These are phyloP conservation scores for Stachybotrys echinatus DNA, from an alignment of 2,329 filamentous ascomycete species.

Conservation along the genomic window DNA sequence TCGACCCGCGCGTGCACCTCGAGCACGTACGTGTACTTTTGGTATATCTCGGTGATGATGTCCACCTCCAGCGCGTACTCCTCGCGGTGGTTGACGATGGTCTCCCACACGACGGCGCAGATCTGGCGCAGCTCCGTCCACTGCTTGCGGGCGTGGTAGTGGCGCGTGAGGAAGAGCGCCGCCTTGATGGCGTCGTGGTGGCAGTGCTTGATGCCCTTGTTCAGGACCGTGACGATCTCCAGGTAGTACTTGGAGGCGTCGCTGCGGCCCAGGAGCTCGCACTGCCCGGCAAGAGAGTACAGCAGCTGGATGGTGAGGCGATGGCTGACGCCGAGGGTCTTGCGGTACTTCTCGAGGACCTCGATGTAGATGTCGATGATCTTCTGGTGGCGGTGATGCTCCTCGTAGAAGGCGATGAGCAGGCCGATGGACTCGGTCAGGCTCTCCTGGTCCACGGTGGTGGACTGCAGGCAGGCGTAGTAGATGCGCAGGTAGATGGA, in stretches of 20 bases:
- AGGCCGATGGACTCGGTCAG: constrained; percentile 19
- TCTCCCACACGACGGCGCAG: constrained; percentile 40
- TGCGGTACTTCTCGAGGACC: constrained; percentile 26
- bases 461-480: constrained; percentile 23
- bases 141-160: constrained; percentile 37
- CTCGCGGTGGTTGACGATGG: constrained; percentile 27
- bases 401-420: constrained; percentile 26
- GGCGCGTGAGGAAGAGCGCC: constrained; percentile 33
- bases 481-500: constrained; percentile 30
- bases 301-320: constrained; percentile 26
- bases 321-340: constrained; percentile 17
- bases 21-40: constrained; percentile 41
- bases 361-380: constrained; percentile 28
- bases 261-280: constrained; percentile 18
- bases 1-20: constrained; percentile 36
- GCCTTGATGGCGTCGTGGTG: constrained; percentile 39
- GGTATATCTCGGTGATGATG: constrained; percentile 33
- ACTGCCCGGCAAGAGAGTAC: constrained; percentile 19
- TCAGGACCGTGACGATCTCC: constrained; percentile 28
- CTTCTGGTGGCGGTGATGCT: constrained; percentile 31
- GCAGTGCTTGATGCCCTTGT: constrained; percentile 22
- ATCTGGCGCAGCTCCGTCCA: constrained; percentile 40
- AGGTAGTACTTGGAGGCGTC: constrained; percentile 29
- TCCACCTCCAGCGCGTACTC: constrained; percentile 30
- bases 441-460: constrained; percentile 21